Evolutionary conservation across 2,329 filamentous ascomycete species (phyloP), one percentile per base, ranked within the genome.

Genomic region (Colletotrichum sp.): DNA sequence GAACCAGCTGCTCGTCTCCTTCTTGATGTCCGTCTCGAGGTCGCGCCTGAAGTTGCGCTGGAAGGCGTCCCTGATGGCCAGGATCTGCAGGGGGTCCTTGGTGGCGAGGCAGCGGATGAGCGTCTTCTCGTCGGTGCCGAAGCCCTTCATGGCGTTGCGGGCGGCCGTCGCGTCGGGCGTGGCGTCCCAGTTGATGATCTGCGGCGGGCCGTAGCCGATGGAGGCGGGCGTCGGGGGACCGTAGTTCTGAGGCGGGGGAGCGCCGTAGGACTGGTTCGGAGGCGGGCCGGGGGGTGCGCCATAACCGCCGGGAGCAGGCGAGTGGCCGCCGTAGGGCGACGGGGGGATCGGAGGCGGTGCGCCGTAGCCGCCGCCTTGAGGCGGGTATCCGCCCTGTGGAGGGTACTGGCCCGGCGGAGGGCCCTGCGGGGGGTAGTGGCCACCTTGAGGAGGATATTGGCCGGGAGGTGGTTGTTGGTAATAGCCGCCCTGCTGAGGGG

Each of bases 81-180:
- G 91, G 77, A 97, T 90, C 82, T 98, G 94, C 6, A 96, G 87
- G 1, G 96, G 94, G 78, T 98, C 95, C 77, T 96, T 93, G 79
- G 89, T 91, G 4, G 93, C 87, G 11, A 98, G 87, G 5, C 93
- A 87, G 3, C 88, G 87, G 78, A 98, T 96, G 19, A 98, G 87
- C 0, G 90, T 84, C 80, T 92, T 93, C 83, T 98, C 96, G 80
- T 98, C 92, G 0, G 96, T 98, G 39, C 96, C 96, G 77, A 98
- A 95, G 0, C 96, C 96, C 84, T 98, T 98, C 95, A 98, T 98
- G 3, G 96, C 95, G 79, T 90, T 90, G 69, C 95, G 92, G 27
- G 98, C 87, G 6, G 88, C 91, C 73, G 95, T 91, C 0, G 95
- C 94, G 79, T 97, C 93, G 15, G 88, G 86, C 5, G 87, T 89